Evolutionary conservation across 345 rosid genomes (phyloP).

Genomic region (Corchorus capsularis): DNA sequence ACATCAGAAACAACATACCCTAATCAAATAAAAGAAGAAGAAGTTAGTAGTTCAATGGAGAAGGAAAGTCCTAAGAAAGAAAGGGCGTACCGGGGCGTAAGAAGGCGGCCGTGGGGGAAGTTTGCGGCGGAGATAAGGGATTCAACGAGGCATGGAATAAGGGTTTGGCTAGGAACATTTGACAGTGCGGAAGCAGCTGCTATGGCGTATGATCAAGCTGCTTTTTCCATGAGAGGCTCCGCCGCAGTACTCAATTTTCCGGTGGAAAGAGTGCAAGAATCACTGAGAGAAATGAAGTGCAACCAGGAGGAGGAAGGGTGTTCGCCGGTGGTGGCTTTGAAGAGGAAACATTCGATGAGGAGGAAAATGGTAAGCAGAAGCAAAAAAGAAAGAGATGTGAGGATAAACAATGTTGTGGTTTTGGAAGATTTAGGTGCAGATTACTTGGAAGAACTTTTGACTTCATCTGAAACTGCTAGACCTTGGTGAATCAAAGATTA

Average conservation of each 20-base stretch:
- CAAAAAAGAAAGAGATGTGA: conserved; percentile 42
- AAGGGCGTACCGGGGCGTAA: conserved; percentile 72
- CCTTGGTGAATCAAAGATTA: conserved; percentile 27
- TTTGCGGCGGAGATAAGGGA: conserved; percentile 93
- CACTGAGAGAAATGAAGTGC: conserved; percentile 60
- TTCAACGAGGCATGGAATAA: conserved; percentile 65
- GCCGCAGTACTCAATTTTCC: conserved; percentile 80
- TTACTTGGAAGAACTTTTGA: conserved; percentile 67
- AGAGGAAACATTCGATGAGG: conserved; percentile 77
- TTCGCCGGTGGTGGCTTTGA: conserved; percentile 88
- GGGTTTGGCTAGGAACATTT: conserved; percentile 94
- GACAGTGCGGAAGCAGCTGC: conserved; percentile 88
- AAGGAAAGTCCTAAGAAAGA: conserved; percentile 36
- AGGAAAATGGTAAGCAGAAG: conserved; percentile 46
- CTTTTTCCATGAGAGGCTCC: conserved; percentile 82
- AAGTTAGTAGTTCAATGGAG: conserved; percentile 44
- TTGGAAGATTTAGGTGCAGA: conserved; percentile 84
- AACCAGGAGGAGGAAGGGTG: conserved; percentile 55
- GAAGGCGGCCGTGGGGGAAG: conserved; percentile 93
- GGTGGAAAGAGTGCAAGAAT: conserved; percentile 64
- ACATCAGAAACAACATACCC: conserved; percentile 20
- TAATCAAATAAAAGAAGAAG: conserved; percentile 43
- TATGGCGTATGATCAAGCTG: conserved; percentile 83
- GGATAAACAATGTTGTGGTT: conserved; percentile 55
- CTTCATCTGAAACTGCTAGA: conserved; percentile 37